Evolutionary conservation across 768 basidiomycete species (phyloP).

Genomic region (Macrolepiota dolichaula): DNA sequence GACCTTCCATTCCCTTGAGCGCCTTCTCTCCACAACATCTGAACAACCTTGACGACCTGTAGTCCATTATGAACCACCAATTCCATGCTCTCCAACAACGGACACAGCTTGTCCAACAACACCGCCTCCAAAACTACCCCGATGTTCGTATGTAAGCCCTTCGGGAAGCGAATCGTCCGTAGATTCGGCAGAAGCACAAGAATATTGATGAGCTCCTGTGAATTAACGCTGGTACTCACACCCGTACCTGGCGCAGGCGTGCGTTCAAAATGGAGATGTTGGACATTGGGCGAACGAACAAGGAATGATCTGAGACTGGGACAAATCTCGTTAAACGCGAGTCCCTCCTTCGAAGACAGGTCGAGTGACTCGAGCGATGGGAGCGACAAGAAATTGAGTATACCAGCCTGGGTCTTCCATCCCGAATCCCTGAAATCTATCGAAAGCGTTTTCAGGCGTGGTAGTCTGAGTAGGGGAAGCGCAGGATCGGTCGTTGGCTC

Average conservation of each 20-base stretch:
- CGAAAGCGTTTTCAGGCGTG: background rate
- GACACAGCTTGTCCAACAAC: background rate
- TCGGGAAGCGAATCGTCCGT: conserved; percentile 1
- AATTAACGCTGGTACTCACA: conserved; percentile 12
- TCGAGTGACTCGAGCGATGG: conserved; percentile 7
- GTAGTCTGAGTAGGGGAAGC: background rate
- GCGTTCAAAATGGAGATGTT: conserved; percentile 3
- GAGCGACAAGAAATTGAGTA: background rate
- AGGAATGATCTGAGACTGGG: conserved; percentile 8
- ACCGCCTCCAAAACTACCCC: background rate
- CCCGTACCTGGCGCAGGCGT: conserved; percentile 1
- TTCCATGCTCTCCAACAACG: conserved; percentile 4
- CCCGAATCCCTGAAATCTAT: conserved; percentile 8
- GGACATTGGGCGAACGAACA: background rate
- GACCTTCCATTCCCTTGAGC: background rate
- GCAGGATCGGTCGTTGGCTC: conserved; percentile 7
- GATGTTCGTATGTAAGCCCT: conserved; percentile 7
- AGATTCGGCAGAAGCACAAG: conserved; percentile 5
- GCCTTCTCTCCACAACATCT: conserved; percentile 2
- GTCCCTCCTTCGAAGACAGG: background rate
- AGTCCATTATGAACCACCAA: conserved; percentile 6
- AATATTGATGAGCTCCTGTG: conserved; percentile 7
- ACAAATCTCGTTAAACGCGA: conserved; percentile 8
- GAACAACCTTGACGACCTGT: conserved; percentile 6
- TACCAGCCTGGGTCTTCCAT: conserved; percentile 4